Conservation (phyloP, 2,329 filamentous ascomycete genomes). For the Pseudogymnoascus verrucosus region DNA sequence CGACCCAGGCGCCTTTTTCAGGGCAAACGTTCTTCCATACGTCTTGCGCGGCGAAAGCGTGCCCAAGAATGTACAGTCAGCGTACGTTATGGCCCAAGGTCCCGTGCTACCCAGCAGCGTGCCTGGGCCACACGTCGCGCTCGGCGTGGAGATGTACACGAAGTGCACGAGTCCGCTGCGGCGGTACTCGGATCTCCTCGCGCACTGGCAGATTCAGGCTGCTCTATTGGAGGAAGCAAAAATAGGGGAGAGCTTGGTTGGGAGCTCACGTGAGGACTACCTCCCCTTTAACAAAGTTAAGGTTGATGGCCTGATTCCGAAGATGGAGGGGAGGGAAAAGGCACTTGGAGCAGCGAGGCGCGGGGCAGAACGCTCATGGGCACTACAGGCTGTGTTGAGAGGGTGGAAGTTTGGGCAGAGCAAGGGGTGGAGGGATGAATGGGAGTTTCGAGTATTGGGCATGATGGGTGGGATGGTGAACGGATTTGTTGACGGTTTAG, state of each 20-base stretch:
- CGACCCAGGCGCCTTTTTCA: conserved; percentile 21
- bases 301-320: conserved; percentile 23
- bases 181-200: conserved; percentile 53
- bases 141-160: conserved; percentile 53
- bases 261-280: conserved; percentile 24
- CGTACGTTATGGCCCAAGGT: conserved; percentile 36
- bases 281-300: conserved; percentile 24
- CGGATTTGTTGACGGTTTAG: not conserved
- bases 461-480: conserved; percentile 1
- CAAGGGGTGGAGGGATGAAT: not conserved
- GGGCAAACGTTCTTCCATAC: conserved; percentile 18
- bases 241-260: conserved; percentile 29
- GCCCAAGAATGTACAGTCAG: conserved; percentile 2
- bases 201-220: conserved; percentile 60
- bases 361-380: conserved; percentile 40
- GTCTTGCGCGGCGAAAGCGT: not conserved
- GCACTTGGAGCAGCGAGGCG: conserved; percentile 14
- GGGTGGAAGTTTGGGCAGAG: conserved; percentile 43
- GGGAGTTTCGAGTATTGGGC: conserved; percentile 3
- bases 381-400: conserved; percentile 51
- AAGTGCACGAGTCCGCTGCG: conserved; percentile 61
- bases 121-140: conserved; percentile 46
- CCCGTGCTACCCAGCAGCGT: conserved; percentile 43
- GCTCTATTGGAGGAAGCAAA: conserved; percentile 41
- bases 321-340: conserved; percentile 23